phyloP scores from a whole-genome alignment of 208 protist genomes.

The Trypanosoma mega region DNA sequence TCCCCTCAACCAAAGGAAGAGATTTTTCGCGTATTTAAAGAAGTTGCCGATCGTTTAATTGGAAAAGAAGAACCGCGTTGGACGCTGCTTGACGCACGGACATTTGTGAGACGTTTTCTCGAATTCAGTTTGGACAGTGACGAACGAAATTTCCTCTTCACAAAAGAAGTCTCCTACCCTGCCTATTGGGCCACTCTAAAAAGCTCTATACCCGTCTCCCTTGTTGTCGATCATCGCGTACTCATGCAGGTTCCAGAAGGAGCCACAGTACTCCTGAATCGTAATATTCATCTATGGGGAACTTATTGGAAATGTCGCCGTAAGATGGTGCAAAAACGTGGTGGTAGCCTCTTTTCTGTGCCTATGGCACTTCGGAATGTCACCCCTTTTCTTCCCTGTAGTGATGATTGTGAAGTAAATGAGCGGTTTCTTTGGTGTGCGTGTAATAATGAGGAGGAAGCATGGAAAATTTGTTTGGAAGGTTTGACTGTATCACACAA shows the following conservation, averaged over 20 bases:
- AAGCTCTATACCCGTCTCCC: conserved; percentile 29
- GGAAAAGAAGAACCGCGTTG: conserved; percentile 56
- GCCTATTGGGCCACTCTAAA: conserved; percentile 40
- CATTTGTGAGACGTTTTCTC: conserved; percentile 58
- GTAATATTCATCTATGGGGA: conserved; percentile 58
- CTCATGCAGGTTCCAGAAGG: conserved; percentile 21
- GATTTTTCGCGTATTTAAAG: conserved; percentile 38
- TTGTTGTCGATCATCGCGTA: conserved; percentile 30
- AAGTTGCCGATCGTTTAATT: conserved; percentile 58
- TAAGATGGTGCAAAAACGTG: conserved; percentile 36
- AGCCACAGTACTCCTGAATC: conserved; percentile 45
- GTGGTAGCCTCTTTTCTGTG: conserved; percentile 32
- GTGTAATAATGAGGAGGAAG: conserved; percentile 49
- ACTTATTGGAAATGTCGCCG: conserved; percentile 53
- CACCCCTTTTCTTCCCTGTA: conserved; percentile 37
- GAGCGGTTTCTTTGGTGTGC: conserved; percentile 63
- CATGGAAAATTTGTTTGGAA: conserved; percentile 50
- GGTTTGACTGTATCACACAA: conserved; percentile 16
- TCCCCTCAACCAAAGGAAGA: conserved; percentile 23
- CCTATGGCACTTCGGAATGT: conserved; percentile 30
- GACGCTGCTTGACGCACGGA: conserved; percentile 50
- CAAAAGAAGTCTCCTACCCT: conserved; percentile 45
- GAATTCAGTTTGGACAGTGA: conserved; percentile 34
- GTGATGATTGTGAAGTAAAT: conserved; percentile 64
- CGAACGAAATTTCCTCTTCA: conserved; percentile 42